These are phyloP conservation scores for Ailanthus altissimus DNA, from an alignment of 345 rosid species.

Conservation along the genomic window DNA sequence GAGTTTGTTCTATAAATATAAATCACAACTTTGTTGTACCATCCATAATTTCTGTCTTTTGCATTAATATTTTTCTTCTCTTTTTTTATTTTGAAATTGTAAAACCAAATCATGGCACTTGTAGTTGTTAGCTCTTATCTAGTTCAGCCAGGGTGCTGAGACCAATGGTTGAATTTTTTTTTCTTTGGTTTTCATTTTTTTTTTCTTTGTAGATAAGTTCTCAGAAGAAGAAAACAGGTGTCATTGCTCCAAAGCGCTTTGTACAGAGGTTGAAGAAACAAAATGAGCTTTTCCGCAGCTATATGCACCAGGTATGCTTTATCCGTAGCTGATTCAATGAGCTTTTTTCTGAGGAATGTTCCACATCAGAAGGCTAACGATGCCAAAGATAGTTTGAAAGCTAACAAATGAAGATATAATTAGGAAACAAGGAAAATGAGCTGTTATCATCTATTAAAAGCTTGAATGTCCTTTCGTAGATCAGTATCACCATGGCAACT, in stretches of 20 bases:
- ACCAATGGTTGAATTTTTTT: conserved; percentile 23
- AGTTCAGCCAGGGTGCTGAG: conserved; percentile 10
- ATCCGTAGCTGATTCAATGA: neutral
- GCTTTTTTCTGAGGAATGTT: neutral
- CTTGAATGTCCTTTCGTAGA: neutral
- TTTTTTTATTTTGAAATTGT: neutral
- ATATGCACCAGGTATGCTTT: conserved; percentile 93
- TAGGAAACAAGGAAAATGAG: neutral
- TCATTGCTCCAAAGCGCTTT: conserved; percentile 96
- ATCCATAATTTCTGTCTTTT: neutral
- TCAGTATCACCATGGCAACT: neutral
- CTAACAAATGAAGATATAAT: neutral
- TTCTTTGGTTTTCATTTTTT: conserved; percentile 13
- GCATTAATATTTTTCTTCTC: neutral
- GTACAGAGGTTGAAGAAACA: conserved; percentile 99
- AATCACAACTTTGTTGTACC: neutral
- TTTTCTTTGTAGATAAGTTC: conserved; percentile 71
- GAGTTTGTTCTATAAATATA: neutral
- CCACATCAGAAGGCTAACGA: neutral
- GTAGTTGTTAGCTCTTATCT: conserved; percentile 13
- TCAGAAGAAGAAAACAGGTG: conserved; percentile 99
- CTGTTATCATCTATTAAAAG: neutral
- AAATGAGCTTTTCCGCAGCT: conserved; percentile 97
- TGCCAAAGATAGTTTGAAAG: neutral
- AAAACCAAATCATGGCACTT: neutral